phyloP scores from a whole-genome alignment of 768 basidiomycete genomes.

The Termitomyces sp. region DNA sequence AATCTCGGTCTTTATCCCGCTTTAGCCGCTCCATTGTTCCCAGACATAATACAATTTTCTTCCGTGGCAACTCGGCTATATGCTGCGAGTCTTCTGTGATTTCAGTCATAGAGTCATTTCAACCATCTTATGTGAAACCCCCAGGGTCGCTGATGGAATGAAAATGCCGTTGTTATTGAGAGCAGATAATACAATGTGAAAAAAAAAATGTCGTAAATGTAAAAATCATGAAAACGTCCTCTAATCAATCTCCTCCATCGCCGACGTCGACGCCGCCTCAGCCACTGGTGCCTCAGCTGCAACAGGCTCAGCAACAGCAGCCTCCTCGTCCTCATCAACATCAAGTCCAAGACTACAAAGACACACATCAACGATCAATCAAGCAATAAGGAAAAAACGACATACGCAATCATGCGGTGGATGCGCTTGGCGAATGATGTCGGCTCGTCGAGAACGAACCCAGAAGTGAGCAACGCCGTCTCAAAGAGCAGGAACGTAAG shows the following conservation, averaged over 20 bases:
- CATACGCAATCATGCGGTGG: constrained; percentile 90
- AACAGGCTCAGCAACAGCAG: constrained; percentile 28
- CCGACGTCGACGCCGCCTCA: constrained; percentile 65
- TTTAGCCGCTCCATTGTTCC: neutral
- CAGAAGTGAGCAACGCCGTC: constrained; percentile 92
- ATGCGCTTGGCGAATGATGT: constrained; percentile 94
- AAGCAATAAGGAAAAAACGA: constrained; percentile 7
- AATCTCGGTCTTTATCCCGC: neutral
- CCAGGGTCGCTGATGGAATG: too few relatives aligned
- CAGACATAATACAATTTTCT: neutral
- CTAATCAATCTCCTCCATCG: constrained; percentile 98
- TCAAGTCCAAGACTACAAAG: constrained; percentile 67
- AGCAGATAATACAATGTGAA: constrained; percentile 20
- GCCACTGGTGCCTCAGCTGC: constrained; percentile 45
- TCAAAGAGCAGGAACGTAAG: constrained; percentile 95
- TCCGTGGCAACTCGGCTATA: too few relatives aligned
- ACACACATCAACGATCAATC: neutral
- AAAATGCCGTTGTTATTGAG: neutral
- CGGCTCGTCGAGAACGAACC: constrained; percentile 94
- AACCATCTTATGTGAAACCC: too few relatives aligned
- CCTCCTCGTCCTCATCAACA: constrained; percentile 67
- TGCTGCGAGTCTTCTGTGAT: too few relatives aligned
- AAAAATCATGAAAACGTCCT: constrained; percentile 16
- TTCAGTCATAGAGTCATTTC: too few relatives aligned
- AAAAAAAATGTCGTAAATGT: constrained; percentile 18